Base-by-base conservation (phyloP, 176 grass and related monocot genomes). In the Aegilops sharonensis region DNA sequence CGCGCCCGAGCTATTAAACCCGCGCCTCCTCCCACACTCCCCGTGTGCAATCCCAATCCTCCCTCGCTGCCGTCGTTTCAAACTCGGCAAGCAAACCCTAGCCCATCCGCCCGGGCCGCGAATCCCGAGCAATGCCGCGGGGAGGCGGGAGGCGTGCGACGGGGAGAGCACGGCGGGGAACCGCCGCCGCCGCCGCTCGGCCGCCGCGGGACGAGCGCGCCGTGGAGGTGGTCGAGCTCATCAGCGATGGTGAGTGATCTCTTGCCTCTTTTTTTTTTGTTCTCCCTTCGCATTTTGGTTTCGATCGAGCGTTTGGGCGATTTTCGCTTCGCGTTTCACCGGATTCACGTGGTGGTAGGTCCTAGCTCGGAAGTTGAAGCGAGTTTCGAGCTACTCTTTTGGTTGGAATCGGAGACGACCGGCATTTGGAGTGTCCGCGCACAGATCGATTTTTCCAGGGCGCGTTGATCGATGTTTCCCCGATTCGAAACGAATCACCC, bases 121-220 rank as follows among this genome's bases (percentile, higher is more conserved):
- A 42, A 3, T 17, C 27, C 70, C 23, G 61, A 10, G 21, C 86
- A 35, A 71, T 77, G 73, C 3, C 73, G 15, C 8, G 24, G 83
- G 65, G 80, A 84, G 66, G 80, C 13, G 43, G 54, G 78, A 77
- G 30, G 30, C 71, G 81, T 1, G 63, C 82, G 31, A 80, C 27
- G 9, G 71, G 85, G 25, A 77, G 85, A 0, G 79, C 66, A 3
- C 62, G 85, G 15, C 68, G 37, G 3, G 61, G 78, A 34, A 6
- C 6, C 35, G 45, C 40, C 5, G 39, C 64, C 52, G 72, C 45
- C 59, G 59, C 45, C 64, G 14, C 6, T 35, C 36, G 21, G 39
- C 64, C 52, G 72, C 45, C 59, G 59, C 45, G 37, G 40, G 78
- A 6, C 39, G 17, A 9, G 30, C 14, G 48, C 48, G 48, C 27